Evolutionary conservation across 1,284 basidiomycete species (phyloP).

Genomic region (Trametes pubescens): DNA sequence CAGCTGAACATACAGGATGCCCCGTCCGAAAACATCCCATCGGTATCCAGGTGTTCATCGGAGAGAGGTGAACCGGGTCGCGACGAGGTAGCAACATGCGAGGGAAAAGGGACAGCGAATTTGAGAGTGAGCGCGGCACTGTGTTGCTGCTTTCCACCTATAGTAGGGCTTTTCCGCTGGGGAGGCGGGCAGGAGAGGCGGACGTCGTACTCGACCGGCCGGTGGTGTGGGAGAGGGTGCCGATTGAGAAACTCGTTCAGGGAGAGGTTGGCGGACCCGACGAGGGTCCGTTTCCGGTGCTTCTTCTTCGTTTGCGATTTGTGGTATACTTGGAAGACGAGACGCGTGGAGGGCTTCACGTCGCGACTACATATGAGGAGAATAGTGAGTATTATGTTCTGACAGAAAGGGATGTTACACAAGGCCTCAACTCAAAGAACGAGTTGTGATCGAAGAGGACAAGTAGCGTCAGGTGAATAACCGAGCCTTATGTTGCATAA

Average conservation of each 20-base stretch:
- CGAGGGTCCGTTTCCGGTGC: conserved; percentile 58
- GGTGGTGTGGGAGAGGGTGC: conserved; percentile 40
- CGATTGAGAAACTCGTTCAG: conserved; percentile 60
- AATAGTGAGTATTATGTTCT: background rate
- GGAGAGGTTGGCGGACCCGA: conserved; percentile 56
- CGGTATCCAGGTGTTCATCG: conserved; percentile 22
- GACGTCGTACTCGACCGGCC: conserved; percentile 39
- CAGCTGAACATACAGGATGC: conserved; percentile 21
- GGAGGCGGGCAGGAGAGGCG: conserved; percentile 39
- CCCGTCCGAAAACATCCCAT: conserved; percentile 22
- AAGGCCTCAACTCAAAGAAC: no score
- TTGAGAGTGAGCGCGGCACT: conserved; percentile 41
- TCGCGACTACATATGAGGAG: conserved; percentile 46
- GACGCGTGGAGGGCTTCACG: conserved; percentile 46
- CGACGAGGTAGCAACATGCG: conserved; percentile 14
- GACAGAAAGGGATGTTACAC: background rate
- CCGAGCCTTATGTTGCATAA: no score
- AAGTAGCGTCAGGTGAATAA: no score
- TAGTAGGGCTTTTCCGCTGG: conserved; percentile 40
- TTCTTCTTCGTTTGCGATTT: conserved; percentile 62
- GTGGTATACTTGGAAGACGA: conserved; percentile 64
- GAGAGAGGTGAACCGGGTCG: conserved; percentile 24
- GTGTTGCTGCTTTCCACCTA: conserved; percentile 36
- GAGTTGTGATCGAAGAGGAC: no score
- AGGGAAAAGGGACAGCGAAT: conserved; percentile 31